Percentiles rank a stretch among this genome's conserved stretches.
phyloP scores from a whole-genome alignment of 129 eudicot genomes.

The Flaveria sonorensis region DNA sequence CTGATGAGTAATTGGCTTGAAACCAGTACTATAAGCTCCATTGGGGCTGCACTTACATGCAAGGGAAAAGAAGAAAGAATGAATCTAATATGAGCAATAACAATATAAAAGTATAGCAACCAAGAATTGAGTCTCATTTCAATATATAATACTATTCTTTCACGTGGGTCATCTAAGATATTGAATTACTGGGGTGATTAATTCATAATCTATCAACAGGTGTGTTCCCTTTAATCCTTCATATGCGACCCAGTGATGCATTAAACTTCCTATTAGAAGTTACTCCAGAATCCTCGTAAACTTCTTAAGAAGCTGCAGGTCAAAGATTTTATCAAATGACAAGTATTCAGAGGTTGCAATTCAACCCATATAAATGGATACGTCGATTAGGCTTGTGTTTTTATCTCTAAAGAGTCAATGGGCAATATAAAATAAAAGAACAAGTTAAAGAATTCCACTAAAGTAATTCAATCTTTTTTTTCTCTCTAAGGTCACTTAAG shows the following conservation, averaged over 20 bases:
- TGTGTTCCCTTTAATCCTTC: background rate
- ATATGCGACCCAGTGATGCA: background rate
- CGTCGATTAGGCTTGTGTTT: background rate
- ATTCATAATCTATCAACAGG: background rate
- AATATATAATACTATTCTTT: background rate
- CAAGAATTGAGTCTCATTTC: background rate
- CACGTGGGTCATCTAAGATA: background rate
- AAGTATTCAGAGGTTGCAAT: background rate
- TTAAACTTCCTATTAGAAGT: background rate
- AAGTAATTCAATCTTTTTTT: too few species aligned
- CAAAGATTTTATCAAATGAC: background rate
- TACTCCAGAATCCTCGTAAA: background rate
- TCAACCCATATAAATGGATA: background rate
- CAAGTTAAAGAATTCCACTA: too few species aligned
- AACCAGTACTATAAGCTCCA: constrained; percentile 98
- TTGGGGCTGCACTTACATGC: constrained; percentile 64
- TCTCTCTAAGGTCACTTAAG: too few species aligned
- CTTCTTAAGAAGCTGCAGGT: background rate
- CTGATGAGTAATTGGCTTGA: constrained; percentile 97
- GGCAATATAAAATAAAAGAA: background rate
- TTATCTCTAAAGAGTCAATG: background rate
- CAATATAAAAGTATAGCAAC: constrained; percentile 7
- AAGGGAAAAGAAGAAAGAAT: constrained; percentile 3
- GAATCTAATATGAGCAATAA: background rate
- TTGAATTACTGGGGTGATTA: background rate